Evolutionary conservation across 1,284 basidiomycete species (phyloP).

Genomic region (Microbotryum lychnidis-dioicae): DNA sequence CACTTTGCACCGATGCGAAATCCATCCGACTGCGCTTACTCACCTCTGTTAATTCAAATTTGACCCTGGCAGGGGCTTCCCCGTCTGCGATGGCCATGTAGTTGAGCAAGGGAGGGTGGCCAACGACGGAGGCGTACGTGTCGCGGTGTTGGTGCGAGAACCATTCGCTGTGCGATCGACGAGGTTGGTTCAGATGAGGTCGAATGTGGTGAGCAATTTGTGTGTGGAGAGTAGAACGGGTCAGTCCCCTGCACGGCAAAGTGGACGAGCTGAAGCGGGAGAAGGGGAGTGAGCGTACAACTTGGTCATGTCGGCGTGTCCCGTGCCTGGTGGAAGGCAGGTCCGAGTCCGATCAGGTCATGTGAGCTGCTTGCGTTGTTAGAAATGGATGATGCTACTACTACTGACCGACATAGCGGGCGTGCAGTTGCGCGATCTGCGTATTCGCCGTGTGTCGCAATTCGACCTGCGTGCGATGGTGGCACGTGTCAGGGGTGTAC

Average conservation of each 20-base stretch:
- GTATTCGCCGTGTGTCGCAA: conserved; percentile 88
- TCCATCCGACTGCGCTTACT: conserved; percentile 33
- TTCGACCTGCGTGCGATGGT: conserved; percentile 56
- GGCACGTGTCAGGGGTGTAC: too few species aligned
- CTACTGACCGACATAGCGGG: conserved; percentile 71
- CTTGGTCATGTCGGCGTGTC: conserved; percentile 88
- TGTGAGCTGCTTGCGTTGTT: not conserved
- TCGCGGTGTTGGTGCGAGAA: conserved; percentile 94
- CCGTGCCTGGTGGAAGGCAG: conserved; percentile 42
- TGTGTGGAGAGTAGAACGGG: not conserved
- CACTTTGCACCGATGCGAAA: not conserved
- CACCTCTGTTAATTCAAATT: conserved; percentile 94
- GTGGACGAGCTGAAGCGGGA: not conserved
- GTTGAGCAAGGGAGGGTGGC: conserved; percentile 75
- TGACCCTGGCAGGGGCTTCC: conserved; percentile 77
- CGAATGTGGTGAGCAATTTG: not conserved
- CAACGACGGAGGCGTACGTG: conserved; percentile 82
- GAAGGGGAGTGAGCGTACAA: conserved; percentile 53
- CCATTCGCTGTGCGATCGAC: conserved; percentile 66
- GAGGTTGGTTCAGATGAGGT: not conserved
- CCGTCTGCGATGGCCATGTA: conserved; percentile 90
- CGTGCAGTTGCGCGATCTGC: conserved; percentile 86
- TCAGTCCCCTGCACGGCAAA: not conserved
- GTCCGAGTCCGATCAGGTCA: not conserved
- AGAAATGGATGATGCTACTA: not conserved